phyloP scores from a whole-genome alignment of 78 protist species.

The Protostelium mycophagum region DNA sequence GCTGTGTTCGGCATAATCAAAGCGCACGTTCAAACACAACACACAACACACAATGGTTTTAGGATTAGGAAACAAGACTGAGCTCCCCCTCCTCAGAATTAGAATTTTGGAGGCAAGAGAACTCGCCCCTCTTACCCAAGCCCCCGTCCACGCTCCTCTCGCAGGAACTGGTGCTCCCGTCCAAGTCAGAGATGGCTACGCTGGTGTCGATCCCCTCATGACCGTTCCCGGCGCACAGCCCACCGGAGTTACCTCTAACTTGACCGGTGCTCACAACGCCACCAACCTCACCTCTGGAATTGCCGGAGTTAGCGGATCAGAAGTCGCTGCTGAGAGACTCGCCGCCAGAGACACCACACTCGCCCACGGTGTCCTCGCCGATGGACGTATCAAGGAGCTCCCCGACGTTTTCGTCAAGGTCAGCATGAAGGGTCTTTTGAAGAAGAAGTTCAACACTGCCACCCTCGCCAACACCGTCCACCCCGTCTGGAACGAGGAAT shows the following conservation, averaged over 20 bases:
- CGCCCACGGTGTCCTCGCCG: background rate
- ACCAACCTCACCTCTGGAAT: background rate
- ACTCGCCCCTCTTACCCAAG: background rate
- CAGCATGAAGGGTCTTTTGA: background rate
- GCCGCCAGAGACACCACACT: background rate
- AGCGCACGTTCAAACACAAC: too few relatives aligned
- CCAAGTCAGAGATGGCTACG: too few relatives aligned
- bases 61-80: background rate
- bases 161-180: too few relatives aligned
- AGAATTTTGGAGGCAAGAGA: background rate
- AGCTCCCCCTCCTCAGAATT: background rate
- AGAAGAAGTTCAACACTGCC: background rate
- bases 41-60: background rate
- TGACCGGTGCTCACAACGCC: background rate
- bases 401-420: background rate
- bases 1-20: too few relatives aligned
- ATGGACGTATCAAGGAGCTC: background rate
- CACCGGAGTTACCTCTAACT: background rate
- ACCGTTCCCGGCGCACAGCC: background rate
- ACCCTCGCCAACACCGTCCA: background rate
- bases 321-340: background rate
- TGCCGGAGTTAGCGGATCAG: background rate
- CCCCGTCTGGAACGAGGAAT: background rate
- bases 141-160: background rate
- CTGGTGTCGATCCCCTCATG: background rate